phyloP scores from a whole-genome alignment of 139 green algal genomes.

The Picochlorum sp. region DNA sequence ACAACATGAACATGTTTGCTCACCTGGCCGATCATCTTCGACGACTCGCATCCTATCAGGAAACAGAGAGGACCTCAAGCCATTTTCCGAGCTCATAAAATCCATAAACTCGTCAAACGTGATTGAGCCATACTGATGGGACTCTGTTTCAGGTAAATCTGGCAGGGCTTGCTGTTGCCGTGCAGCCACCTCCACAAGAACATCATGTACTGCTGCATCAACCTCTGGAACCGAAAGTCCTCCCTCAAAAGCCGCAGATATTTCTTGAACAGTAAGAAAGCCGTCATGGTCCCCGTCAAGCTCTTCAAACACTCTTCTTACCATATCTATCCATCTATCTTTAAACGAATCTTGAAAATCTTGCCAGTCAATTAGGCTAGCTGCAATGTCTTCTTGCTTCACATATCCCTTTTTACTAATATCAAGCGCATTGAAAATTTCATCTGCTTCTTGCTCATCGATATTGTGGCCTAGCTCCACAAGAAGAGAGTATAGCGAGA shows the following conservation, averaged over 20 bases:
- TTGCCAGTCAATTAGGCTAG: slow-evolving; percentile 24
- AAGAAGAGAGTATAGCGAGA: slow-evolving; percentile 6
- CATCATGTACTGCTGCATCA: slow-evolving; percentile 16
- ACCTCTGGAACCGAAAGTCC: slow-evolving; percentile 23
- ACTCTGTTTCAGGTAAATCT: too few relatives aligned
- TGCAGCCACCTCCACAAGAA: slow-evolving; percentile 16
- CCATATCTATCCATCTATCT: slow-evolving; percentile 19
- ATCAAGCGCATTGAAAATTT: slow-evolving; percentile 25
- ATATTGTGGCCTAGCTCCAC: slow-evolving; percentile 17
- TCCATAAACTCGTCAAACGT: background rate
- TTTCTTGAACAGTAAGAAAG: slow-evolving; percentile 12
- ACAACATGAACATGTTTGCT: background rate
- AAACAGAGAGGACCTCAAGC: background rate
- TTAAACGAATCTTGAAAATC: slow-evolving; percentile 5
- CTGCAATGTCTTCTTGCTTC: slow-evolving; percentile 8
- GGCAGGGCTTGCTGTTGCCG: background rate
- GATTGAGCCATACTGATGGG: background rate
- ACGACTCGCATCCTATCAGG: background rate
- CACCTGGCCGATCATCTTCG: background rate
- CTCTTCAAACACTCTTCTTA: slow-evolving; percentile 16
- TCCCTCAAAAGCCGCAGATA: slow-evolving; percentile 16
- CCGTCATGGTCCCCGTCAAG: slow-evolving; percentile 18
- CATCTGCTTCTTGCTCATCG: slow-evolving; percentile 9
- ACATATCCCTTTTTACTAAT: slow-evolving; percentile 9
- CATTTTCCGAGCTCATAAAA: background rate